These are phyloP conservation scores for Laetiporus sulphureus DNA, from an alignment of 1,284 basidiomycete species.

Conservation along the genomic window DNA sequence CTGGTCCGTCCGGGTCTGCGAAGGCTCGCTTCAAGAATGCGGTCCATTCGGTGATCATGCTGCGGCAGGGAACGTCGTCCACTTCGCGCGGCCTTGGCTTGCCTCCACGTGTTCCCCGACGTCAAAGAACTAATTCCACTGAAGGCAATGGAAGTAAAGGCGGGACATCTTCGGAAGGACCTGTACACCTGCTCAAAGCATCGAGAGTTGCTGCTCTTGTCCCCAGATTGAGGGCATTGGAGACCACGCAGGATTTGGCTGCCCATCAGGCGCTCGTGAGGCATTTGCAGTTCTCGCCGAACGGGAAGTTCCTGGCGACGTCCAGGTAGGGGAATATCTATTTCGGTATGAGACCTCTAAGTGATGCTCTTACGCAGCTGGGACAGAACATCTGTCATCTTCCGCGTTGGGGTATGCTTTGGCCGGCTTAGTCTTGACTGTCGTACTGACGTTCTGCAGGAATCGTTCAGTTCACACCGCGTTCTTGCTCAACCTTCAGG, in stretches of 20 bases:
- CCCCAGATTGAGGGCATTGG: slow-evolving; percentile 51
- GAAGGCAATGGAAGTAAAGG: too few relatives aligned
- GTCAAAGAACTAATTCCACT: slow-evolving; percentile 42
- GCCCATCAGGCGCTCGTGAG: slow-evolving; percentile 61
- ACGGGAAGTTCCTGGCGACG: slow-evolving; percentile 64
- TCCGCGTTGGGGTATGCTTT: slow-evolving; percentile 53
- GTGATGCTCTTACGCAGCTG: slow-evolving; percentile 38
- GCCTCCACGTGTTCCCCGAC: slow-evolving; percentile 20
- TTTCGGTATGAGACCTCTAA: slow-evolving; percentile 5
- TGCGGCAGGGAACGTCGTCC: slow-evolving; percentile 31
- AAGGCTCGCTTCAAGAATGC: slow-evolving; percentile 34
- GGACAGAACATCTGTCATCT: slow-evolving; percentile 72
- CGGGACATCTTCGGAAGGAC: too few relatives aligned
- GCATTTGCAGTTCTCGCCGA: slow-evolving; percentile 67
- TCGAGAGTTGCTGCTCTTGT: slow-evolving; percentile 43
- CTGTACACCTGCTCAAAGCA: too few relatives aligned
- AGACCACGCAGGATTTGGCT: slow-evolving; percentile 52
- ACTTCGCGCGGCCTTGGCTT: slow-evolving; percentile 22
- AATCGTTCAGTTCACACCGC: slow-evolving; percentile 53
- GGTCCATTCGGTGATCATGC: slow-evolving; percentile 43
- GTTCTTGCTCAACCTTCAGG: slow-evolving; percentile 66
- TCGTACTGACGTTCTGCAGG: too few relatives aligned
- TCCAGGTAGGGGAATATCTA: slow-evolving; percentile 43
- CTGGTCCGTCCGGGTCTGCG: slow-evolving; percentile 15
- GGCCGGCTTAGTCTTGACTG: not conserved